Evolutionary conservation across 306 rosid species (phyloP), one percentile per base, ranked within the genome.

Genomic region (Pyrus betulifolia): DNA sequence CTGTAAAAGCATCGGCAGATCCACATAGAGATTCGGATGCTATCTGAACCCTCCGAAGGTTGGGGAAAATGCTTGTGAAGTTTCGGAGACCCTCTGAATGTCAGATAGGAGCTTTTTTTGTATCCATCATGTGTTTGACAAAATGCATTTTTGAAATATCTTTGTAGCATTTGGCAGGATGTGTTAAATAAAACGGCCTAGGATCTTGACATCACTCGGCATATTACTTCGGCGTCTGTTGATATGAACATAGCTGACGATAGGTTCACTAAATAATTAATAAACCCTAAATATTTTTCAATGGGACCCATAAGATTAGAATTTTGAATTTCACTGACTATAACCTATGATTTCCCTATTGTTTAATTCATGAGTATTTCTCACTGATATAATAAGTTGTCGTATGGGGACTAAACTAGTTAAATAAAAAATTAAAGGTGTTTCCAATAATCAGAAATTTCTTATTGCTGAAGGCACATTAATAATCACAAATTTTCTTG

Each of bases 81-180:
- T 3, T 15, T 18, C 3, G 3, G 45, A 40, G 45, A 40, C 11
- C 45, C 11, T 49, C 0, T 3, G 6, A 51, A 17, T 51, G 55
- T 51, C 0, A 15, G 0, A 51, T 5, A 17, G 1, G 3, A 5
- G 21, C 6, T 7, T 10, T 15, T 49, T 49, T 15, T 49, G 21
- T 15, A 6, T 6, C 8, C 6, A 49, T 49, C 1, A 49, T 5
- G 55, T 49, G 0, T 49, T 15, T 51, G 3, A 17, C 18, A 2
- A 17, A 49, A 2, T 51, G 3, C 8, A 51, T 51, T 15, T 0
- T 15, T 4, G 45, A 42, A 9, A 42, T 17, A 51, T 15, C 0
- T 51, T 3, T 0, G 1, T 51, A 17, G 21, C 55, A 51, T 5
- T 51, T 51, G 3, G 3, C 21, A 17, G 0, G 1, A 17, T 0